Conservation (phyloP, 1,284 basidiomycete genomes). For the Puccinia coronata region DNA sequence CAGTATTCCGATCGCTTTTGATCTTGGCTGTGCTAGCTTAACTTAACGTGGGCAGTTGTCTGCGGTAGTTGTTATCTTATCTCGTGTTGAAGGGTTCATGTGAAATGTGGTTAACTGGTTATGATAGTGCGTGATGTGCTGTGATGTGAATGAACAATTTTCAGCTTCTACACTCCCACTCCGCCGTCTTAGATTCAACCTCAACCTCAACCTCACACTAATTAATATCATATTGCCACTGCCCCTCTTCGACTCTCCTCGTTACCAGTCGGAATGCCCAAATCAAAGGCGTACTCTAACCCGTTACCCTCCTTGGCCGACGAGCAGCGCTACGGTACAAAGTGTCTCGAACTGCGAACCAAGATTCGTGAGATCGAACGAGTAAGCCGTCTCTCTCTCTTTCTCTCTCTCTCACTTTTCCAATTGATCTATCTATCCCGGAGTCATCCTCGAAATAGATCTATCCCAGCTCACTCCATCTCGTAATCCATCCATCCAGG, state of each 20-base stretch:
- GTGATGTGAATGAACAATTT: background rate
- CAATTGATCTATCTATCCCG: background rate
- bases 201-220: background rate
- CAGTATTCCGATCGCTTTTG: too few species aligned
- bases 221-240: too few species aligned
- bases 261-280: conserved; percentile 41
- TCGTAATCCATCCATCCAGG: conserved; percentile 22
- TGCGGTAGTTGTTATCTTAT: too few species aligned
- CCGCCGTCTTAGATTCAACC: background rate
- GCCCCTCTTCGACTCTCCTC: too few species aligned
- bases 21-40: too few species aligned
- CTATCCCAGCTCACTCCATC: background rate
- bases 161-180: background rate
- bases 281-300: conserved; percentile 44
- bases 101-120: background rate
- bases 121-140: background rate
- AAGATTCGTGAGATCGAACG: conserved; percentile 45
- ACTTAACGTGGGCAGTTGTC: too few species aligned
- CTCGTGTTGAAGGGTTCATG: too few species aligned
- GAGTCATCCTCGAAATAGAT: background rate
- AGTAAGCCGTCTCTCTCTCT: conserved; percentile 9
- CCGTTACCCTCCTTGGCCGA: conserved; percentile 43
- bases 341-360: conserved; percentile 32
- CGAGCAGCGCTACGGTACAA: conserved; percentile 44
- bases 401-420: background rate